These are phyloP conservation scores for Amphirosellinia nigrospora DNA, from an alignment of 495 filamentous ascomycete species.

Conservation along the genomic window DNA sequence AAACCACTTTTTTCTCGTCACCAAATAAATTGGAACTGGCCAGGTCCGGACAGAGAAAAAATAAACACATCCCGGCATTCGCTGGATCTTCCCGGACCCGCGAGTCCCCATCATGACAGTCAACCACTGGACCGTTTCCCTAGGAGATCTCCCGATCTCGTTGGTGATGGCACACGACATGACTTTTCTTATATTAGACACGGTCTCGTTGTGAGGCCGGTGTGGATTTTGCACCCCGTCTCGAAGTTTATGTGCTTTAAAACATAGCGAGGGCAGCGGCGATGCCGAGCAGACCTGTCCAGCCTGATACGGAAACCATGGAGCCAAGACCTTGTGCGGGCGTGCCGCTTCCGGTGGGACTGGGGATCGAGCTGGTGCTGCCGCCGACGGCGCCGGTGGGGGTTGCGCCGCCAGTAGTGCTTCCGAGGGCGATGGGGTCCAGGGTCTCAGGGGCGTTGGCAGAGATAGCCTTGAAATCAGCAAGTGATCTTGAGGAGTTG, in stretches of 20 bases:
- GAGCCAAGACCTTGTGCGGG: conserved; percentile 25
- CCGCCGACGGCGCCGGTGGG: conserved; percentile 40
- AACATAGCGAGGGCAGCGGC: conserved; percentile 47
- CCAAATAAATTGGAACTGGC: neutral
- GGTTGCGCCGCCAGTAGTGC: conserved; percentile 39
- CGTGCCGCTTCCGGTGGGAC: conserved; percentile 8
- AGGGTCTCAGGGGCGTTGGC: conserved; percentile 45
- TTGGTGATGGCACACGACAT: neutral
- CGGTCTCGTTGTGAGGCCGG: neutral
- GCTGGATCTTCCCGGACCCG: conserved; percentile 10
- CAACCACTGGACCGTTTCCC: neutral
- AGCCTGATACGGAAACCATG: conserved; percentile 33
- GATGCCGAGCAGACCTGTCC: conserved; percentile 35
- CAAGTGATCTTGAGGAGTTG: conserved; percentile 56
- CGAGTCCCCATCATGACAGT: neutral
- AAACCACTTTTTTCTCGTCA: conserved; percentile 11
- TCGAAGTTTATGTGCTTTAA: conserved; percentile 25
- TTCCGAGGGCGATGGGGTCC: conserved; percentile 43
- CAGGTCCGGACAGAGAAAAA: neutral
- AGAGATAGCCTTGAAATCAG: conserved; percentile 54
- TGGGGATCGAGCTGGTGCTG: conserved; percentile 35
- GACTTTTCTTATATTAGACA: conserved; percentile 11
- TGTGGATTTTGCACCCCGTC: neutral
- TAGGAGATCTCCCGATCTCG: neutral
- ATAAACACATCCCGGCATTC: neutral